Evolutionary conservation across 371 early-diverging fungal genomes (phyloP), one percentile per base, ranked within the genome.

Genomic region (Quaeritorhiza haematococci): DNA sequence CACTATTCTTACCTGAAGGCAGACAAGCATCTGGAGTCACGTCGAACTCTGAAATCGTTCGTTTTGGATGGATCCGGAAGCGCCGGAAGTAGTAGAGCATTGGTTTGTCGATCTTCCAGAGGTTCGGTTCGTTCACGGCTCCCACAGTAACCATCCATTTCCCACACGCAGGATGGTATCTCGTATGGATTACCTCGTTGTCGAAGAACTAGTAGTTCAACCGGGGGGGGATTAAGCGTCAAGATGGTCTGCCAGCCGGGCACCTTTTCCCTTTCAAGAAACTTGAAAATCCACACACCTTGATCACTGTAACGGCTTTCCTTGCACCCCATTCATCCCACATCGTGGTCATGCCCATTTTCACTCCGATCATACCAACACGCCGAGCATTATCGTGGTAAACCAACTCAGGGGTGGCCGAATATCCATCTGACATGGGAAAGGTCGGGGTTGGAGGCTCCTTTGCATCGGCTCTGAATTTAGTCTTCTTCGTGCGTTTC

Each of bases 271-370:
- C 34, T 15, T 62, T 61, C 15, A 3, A 15, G 33, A 59, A 27
- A 28, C 2, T 52, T 17, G 46, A 21, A 33, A 35, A 26, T 13
- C 13, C 28, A 38, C 53, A 34, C 77, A 91, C 90, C 82, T 94
- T 85, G 43, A 97, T 75, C 23, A 97, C 80, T 3, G 98, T 97
- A n/a, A 92, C 89, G 33, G 96, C 94, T 35, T 91, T 79, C 66
- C 89, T 82, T 23, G 79, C 80, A 41, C 97, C 98, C 79, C 87
- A 87, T 56, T 93, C 93, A 69, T 92, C 91, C 93, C 93, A 97
- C 61, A 93, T 73, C 29, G 86, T 83, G 27, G 91, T 87, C 96
- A 96, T 97, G 27, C 98, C 98, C 70, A 83, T 80, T 76, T 97
- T 97, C 51, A 80, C 71, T 33, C 87, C 96, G 63, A 97, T 83